These are phyloP conservation scores for Vaccinium darrowii DNA, from an alignment of 148 eudicot genomes.

Conservation along the genomic window DNA sequence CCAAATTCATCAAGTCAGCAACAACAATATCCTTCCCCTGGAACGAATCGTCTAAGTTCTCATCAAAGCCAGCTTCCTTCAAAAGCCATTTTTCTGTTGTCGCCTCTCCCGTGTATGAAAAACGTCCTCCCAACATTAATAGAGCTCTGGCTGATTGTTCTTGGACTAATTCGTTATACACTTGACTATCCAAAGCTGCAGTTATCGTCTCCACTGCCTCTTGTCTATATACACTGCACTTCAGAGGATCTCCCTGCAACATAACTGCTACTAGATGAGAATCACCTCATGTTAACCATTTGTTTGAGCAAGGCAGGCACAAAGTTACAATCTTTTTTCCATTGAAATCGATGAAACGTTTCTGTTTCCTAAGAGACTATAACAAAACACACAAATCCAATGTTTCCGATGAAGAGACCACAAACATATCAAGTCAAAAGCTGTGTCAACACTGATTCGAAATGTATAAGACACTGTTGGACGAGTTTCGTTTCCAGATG, in stretches of 20 bases:
- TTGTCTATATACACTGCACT: slow-evolving; percentile 46
- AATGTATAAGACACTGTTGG: background rate
- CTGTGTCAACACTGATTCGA: background rate
- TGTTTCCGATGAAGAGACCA: background rate
- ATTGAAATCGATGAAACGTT: background rate
- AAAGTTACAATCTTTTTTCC: background rate
- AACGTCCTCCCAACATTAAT: slow-evolving; percentile 36
- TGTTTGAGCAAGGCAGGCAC: slow-evolving; percentile 4
- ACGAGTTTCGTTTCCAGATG: background rate
- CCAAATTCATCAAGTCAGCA: slow-evolving; percentile 21
- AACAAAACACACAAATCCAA: background rate
- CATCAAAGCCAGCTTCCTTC: slow-evolving; percentile 37
- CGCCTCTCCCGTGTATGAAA: slow-evolving; percentile 41
- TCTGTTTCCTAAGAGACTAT: background rate
- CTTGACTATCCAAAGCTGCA: slow-evolving; percentile 31
- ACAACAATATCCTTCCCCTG: slow-evolving; percentile 20
- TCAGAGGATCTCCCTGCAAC: slow-evolving; percentile 47
- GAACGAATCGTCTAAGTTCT: slow-evolving; percentile 23
- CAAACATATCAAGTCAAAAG: background rate
- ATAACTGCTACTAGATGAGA: slow-evolving; percentile 29
- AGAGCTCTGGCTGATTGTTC: slow-evolving; percentile 45
- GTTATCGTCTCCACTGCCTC: slow-evolving; percentile 41
- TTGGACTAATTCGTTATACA: slow-evolving; percentile 31
- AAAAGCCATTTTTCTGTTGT: slow-evolving; percentile 42
- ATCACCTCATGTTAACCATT: slow-evolving; percentile 2